Base-by-base conservation (phyloP, 2,329 filamentous ascomycete genomes). In the Ceratocystis variospora region DNA sequence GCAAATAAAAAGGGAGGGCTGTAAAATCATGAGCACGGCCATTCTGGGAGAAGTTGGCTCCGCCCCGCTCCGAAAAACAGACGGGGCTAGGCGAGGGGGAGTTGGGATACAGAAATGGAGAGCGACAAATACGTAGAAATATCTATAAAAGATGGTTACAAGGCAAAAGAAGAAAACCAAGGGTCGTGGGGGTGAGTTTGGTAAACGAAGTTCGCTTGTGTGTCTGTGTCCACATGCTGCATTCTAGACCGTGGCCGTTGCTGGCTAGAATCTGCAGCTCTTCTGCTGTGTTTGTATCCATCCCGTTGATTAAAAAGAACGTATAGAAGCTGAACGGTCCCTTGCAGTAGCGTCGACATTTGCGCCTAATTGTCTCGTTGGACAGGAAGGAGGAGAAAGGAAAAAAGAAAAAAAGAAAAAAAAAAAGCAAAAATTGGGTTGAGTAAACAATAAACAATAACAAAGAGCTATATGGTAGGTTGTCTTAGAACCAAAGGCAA, bases 241-340 rank as follows among this genome's bases (percentile, higher is more conserved):
- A 53, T 53, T 53, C 48, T 53, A 53, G 48, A 53, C 48, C n/a
- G 19, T 53, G 48, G 48, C n/a, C 48, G 48, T 25, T 53, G n/a
- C 1, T 22, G 10, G 48, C 17, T 25, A 10, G n/a, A 22, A 22
- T 22, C 19, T 53, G n/a, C 48, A 53, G 48, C 48, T 53, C 8
- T 10, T 53, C 8, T 19, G 17, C 10, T 31, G 53, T 57, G 53
- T 41, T 41, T 41, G 37, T 37, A 37, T 37, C 10, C 33, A 37
- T 37, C 33, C 33, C 33, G 33, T 57, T 33, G 22, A 57, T 17
- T 33, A 17, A 17, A 31, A 31, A 55, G 22, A 12, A 33, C 5
- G 53, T 57, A 10, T 17, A 31, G 25, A 57, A 57, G 53, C 22
- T 57, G 53, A 57, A 57, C 53, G 53, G 53, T 31, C 53, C 53